A percentile compares a stretch with the other conserved stretches of the same genome.
These are phyloP conservation scores for Nasturtium officinale DNA, from an alignment of 345 rosid genomes.

Conservation along the genomic window DNA sequence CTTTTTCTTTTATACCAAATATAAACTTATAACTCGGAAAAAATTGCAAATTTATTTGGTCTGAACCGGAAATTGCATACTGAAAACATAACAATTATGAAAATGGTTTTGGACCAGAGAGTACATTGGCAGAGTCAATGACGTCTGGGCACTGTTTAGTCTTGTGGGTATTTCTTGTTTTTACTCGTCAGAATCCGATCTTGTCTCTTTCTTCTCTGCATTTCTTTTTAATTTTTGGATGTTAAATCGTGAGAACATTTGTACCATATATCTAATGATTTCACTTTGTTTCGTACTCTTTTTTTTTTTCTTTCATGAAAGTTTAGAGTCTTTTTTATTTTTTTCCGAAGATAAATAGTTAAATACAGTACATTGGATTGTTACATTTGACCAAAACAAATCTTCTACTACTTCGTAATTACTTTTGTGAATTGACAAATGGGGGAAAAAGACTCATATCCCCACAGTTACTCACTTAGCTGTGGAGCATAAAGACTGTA, in stretches of 20 bases:
- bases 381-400: constrained; percentile 37
- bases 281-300: constrained; percentile 15
- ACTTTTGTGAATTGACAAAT: constrained; percentile 21
- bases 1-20: constrained; percentile 28
- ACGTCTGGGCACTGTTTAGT: constrained; percentile 35
- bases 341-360: background rate
- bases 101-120: constrained; percentile 40
- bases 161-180: constrained; percentile 39
- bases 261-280: background rate
- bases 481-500: constrained; percentile 3
- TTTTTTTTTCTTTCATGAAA: background rate
- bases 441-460: background rate
- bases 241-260: constrained; percentile 3
- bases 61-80: constrained; percentile 16
- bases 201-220: constrained; percentile 37
- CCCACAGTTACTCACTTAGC: constrained; percentile 14
- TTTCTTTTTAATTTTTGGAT: background rate
- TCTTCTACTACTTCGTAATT: constrained; percentile 2
- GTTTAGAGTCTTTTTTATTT: background rate
- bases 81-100: constrained; percentile 24
- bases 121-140: constrained; percentile 44
- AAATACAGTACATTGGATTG: constrained; percentile 16
- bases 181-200: constrained; percentile 31
- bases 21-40: background rate
- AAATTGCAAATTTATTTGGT: constrained; percentile 12